phyloP scores from a whole-genome alignment of 768 basidiomycete species.

The Boletales sp. region DNA sequence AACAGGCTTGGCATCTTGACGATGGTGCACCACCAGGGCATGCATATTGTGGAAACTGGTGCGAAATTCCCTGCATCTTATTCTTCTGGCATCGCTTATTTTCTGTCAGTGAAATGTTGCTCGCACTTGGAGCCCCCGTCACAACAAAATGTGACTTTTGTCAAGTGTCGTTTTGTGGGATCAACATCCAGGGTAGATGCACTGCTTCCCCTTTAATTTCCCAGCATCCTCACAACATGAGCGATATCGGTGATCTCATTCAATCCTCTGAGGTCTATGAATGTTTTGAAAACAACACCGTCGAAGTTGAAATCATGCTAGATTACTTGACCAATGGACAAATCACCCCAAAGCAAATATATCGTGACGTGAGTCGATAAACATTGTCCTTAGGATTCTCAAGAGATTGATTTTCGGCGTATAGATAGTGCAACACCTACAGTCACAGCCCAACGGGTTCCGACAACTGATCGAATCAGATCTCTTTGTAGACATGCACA shows the following conservation, averaged over 20 bases:
- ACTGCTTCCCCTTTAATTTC: slow-evolving; percentile 49
- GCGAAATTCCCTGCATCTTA: slow-evolving; percentile 15
- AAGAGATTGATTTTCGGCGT: slow-evolving; percentile 4
- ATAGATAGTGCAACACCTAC: slow-evolving; percentile 62
- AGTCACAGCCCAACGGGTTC: slow-evolving; percentile 60
- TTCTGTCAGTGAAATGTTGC: slow-evolving; percentile 60
- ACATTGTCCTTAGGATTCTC: not conserved
- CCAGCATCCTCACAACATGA: slow-evolving; percentile 69
- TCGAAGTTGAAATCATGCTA: slow-evolving; percentile 82
- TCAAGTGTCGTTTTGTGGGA: slow-evolving; percentile 78
- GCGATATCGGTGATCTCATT: slow-evolving; percentile 70
- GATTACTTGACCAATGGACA: slow-evolving; percentile 68
- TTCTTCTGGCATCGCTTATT: not conserved
- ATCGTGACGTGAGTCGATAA: slow-evolving; percentile 58
- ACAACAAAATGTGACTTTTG: slow-evolving; percentile 87
- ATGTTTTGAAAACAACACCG: slow-evolving; percentile 70
- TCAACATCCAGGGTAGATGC: slow-evolving; percentile 73
- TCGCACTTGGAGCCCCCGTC: slow-evolving; percentile 67
- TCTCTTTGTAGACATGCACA: slow-evolving; percentile 67
- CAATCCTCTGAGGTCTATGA: slow-evolving; percentile 76
- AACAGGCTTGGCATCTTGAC: slow-evolving; percentile 73
- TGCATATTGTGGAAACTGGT: slow-evolving; percentile 81
- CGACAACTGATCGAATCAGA: slow-evolving; percentile 64
- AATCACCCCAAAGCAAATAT: slow-evolving; percentile 67
- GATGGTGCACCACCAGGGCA: slow-evolving; percentile 80